Evolutionary conservation across 257 asterid genomes (phyloP).

Genomic region (Linderniella brevidens): DNA sequence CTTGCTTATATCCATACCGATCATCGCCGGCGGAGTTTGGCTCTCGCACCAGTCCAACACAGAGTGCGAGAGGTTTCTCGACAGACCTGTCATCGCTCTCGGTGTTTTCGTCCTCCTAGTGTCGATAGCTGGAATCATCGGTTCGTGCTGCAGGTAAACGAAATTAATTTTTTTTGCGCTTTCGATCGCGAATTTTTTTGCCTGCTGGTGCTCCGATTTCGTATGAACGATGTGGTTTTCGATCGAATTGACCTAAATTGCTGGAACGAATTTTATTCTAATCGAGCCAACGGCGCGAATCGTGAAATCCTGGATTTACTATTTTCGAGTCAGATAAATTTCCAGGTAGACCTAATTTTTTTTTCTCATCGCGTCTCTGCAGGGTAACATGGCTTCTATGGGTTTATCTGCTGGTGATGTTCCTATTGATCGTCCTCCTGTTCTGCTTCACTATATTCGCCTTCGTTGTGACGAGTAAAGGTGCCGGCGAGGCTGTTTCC

Average conservation of each 20-base stretch:
- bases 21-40: slow-evolving; percentile 75
- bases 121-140: slow-evolving; percentile 70
- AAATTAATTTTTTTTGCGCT: no score
- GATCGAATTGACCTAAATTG: no score
- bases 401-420: slow-evolving; percentile 68
- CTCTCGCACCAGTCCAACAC: slow-evolving; percentile 52
- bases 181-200: no score
- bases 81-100: slow-evolving; percentile 52
- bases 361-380: slow-evolving; percentile 33
- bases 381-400: slow-evolving; percentile 68
- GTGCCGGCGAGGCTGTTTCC: slow-evolving; percentile 51
- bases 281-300: no score
- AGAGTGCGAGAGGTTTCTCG: slow-evolving; percentile 71
- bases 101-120: slow-evolving; percentile 62
- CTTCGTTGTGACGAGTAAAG: slow-evolving; percentile 76
- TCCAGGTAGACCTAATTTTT: no score
- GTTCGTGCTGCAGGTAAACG: slow-evolving; percentile 61
- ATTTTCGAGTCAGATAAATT: no score
- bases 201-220: no score
- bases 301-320: no score
- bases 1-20: slow-evolving; percentile 56
- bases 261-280: no score
- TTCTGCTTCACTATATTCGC: slow-evolving; percentile 81
- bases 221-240: no score
- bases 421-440: slow-evolving; percentile 45